Base-by-base conservation (phyloP, 2,329 filamentous ascomycete genomes). In the Cryphonectria carpinicola region DNA sequence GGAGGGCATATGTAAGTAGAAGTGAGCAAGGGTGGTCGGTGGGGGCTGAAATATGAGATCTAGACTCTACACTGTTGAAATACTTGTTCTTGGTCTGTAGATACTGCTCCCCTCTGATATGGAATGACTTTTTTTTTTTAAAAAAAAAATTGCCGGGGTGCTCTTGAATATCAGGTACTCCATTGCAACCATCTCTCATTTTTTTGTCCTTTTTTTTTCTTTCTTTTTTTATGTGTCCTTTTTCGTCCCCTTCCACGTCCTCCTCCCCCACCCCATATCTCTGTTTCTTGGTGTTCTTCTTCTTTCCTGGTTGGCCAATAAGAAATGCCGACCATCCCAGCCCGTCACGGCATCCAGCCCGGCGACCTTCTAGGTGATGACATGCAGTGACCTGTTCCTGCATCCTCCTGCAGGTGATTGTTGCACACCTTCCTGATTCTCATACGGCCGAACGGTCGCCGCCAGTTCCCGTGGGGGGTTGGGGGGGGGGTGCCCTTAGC, bases 381-480 rank as follows among this genome's bases (percentile, higher is more conserved):
- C 25, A 58, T 58, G 25, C 13, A 35, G 13, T 8, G 14, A 32
- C 13, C 14, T 32, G 54, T 32, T 19, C 25, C 25, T 58, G 54
- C 54, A 58, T 58, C 54, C 54, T 32, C 46, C 32, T 22, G 58
- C 58, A 39, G 14, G 58, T 35, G 58, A 39, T 32, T 32, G 25
- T 49, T 49, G 19, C 7, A 58, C 58, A 61, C 58, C 32, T 61
- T 61, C 58, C 58, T 39, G 32, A 61, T 61, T n/a, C 35, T 61
- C 32, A 14, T 25, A 19, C 58, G 58, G 58, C 58, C 58, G 58
- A 61, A 19, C 58, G 58, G 32, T 4, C 17, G 39, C 58, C 58
- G 58, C 19, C 19, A n/a, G 11, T 14, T 60, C 6, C 25, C 25
- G 56, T 25, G 52, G n/a, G 52, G 52, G 11, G n/a, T 19, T 28